Evolutionary conservation across 768 basidiomycete genomes (phyloP), one percentile per base, ranked within the genome.

Genomic region (Lactarius indigo): DNA sequence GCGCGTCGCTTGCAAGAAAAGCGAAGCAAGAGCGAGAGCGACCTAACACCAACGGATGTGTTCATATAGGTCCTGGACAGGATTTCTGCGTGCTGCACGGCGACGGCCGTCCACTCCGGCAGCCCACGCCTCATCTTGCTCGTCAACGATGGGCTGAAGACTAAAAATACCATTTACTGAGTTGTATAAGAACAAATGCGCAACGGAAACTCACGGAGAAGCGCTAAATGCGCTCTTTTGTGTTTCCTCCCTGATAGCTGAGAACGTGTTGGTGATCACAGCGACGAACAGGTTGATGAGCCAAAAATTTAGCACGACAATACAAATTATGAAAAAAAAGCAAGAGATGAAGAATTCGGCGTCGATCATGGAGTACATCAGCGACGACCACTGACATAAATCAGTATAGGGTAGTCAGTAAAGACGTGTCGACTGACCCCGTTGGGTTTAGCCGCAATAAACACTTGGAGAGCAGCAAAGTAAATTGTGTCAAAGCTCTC

Each of bases 221-320:
- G 92, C 92, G 39, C 94, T 94, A 74, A 98, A 98, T 0, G 96
- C 96, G 75, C 92, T 94, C 75, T 89, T 90, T 75, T 88, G 85
- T 3, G 96, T 97, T 72, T 93, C 88, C 5, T 86, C 83, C 41
- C 93, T 82, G 67, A 97, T 97, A 17, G 90, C 91, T 20, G 87
- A 86, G 75, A 98, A 98, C 0, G 92, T 92, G 73, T 94, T 91
- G 33, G 94, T 93, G 69, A 96, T 96, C n/a, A 97, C 94, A 20
- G 95, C 95, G 64, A 97, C 92, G 74, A 96, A 91, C 54, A 97
- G 77, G 75, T 95, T 94, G 81, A 96, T 89, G 65, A 96, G 81
- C 92, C 92, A 94, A 74, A 97, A 93, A 76, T 98, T 96, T 71
- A 98, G 82, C 28, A 97, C 83, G 69, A 98, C 79, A 67, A 98